Base-by-base conservation (phyloP, 2,329 filamentous ascomycete species). In the Venturia effusa region DNA sequence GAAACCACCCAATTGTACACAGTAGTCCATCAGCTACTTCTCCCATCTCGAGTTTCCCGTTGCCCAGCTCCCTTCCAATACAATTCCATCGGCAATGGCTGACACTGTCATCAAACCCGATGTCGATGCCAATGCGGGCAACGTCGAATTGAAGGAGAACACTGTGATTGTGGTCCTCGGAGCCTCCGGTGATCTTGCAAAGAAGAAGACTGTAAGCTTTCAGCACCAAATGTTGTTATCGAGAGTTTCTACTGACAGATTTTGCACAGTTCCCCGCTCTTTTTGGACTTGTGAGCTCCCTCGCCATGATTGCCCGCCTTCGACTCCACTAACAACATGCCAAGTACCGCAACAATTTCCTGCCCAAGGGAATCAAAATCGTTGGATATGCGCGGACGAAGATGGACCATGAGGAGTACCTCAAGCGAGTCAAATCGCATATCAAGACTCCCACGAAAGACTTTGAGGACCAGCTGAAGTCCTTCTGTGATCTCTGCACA, bases 401-500 rank as follows among this genome's bases (percentile, higher is more conserved):
- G 83, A 99, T 99, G 94, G 92, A 97, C 80, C 92, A 93, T 73
- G 87, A 91, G 68, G 94, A 99, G 78, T 97, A 90, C 81, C 84
- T 97, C 74, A 90, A 88, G 79, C 86, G 94, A 70, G 92, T 99
- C 78, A 93, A 89, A 80, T 96, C 92, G 66, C 95, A 97, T 81
- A 99, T 99, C 82, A 97, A 99, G 85, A 94, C 92, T 19, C 94
- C 94, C 19, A 97, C 93, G 70, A 96, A 96, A 82, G 94, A 97
- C 71, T 87, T 95, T 70, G 92, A 99, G 81, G 88, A 96, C 79
- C 92, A 97, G 77, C 83, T 99, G 66, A 86, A 94, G 67, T 88
- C 94, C 66, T 99, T 99, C 80, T 88, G 87, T 80, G 80, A 84
- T 67, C 81, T 93, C 71, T 97, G 93, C 84, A 87, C 90, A 73